These are phyloP conservation scores for Lindgomyces ingoldianus DNA, from an alignment of 495 filamentous ascomycete species.

Conservation along the genomic window DNA sequence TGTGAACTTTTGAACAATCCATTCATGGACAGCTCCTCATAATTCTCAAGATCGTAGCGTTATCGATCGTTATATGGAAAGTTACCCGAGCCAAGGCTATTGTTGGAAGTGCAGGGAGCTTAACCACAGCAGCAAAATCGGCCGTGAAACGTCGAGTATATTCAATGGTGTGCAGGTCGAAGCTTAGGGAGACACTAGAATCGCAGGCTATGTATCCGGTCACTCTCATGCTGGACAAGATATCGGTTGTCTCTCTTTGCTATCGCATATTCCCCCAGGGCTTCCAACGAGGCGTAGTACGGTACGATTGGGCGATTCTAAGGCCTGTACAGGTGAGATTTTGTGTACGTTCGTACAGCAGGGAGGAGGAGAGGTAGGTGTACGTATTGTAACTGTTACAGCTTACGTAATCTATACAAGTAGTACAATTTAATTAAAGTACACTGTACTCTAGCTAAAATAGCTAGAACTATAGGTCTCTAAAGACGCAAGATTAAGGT, in stretches of 20 bases:
- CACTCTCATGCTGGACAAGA: constrained; percentile 50
- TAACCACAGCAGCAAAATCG: constrained; percentile 43
- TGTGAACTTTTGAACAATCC: constrained; percentile 32
- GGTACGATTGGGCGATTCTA: too few species aligned
- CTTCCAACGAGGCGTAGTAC: too few species aligned
- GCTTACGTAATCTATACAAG: too few species aligned
- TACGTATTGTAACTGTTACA: too few species aligned
- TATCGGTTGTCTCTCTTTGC: constrained; percentile 49
- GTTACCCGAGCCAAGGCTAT: constrained; percentile 37
- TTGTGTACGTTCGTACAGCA: too few species aligned
- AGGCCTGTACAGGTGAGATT: too few species aligned
- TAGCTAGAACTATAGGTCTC: too few species aligned
- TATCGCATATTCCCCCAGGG: neutral
- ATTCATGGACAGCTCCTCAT: constrained; percentile 42
- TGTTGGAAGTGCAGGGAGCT: constrained; percentile 38
- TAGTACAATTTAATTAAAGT: too few species aligned
- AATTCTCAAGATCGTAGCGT: constrained; percentile 52
- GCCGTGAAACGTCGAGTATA: constrained; percentile 43
- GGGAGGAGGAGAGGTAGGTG: too few species aligned
- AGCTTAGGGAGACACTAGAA: constrained; percentile 56
- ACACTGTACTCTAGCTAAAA: too few species aligned
- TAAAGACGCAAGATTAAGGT: too few species aligned
- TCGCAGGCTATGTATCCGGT: constrained; percentile 54
- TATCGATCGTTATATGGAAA: constrained; percentile 54
- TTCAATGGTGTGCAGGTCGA: constrained; percentile 42